Percentiles rank a stretch among this genome's conserved stretches.
Conservation (phyloP, 1,284 basidiomycete species). For the Thelephora terrestris region DNA sequence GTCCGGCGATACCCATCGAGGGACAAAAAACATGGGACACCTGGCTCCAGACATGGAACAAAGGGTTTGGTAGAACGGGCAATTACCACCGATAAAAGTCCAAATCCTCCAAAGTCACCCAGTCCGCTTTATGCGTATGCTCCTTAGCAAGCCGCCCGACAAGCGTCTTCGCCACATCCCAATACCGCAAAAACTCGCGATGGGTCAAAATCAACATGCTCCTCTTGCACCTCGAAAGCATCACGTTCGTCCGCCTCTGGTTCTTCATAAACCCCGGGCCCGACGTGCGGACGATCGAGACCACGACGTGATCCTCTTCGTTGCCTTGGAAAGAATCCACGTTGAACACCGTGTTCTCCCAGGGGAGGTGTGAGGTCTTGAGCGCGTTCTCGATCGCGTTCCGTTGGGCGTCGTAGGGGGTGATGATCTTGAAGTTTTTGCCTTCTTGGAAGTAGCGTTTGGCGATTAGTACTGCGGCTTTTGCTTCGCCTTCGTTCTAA, state of each 20-base stretch:
- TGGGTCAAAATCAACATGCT: conserved; percentile 17
- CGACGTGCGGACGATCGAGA: conserved; percentile 51
- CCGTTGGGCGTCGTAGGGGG: conserved; percentile 47
- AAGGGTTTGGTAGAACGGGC: no score
- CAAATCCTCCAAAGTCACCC: no score
- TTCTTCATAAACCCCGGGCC: conserved; percentile 49
- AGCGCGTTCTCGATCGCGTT: conserved; percentile 31
- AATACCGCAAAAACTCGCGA: conserved; percentile 11
- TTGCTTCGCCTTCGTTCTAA: conserved; percentile 34
- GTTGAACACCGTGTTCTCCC: conserved; percentile 37
- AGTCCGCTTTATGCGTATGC: background rate
- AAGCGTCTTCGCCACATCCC: conserved; percentile 7
- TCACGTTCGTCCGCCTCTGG: conserved; percentile 53
- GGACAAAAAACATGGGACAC: no score
- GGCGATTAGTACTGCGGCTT: conserved; percentile 30
- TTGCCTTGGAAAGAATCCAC: conserved; percentile 37
- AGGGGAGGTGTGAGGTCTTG: conserved; percentile 25
- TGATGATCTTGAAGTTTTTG: conserved; percentile 36
- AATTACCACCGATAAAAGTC: no score
- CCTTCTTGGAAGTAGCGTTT: conserved; percentile 8
- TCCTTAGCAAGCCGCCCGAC: conserved; percentile 11
- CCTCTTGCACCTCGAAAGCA: conserved; percentile 26
- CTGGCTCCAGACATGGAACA: no score
- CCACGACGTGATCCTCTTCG: conserved; percentile 40
- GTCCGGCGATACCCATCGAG: no score